Percentiles rank a stretch among this genome's conserved stretches.
Evolutionary conservation across 495 filamentous ascomycete genomes (phyloP).

Genomic region (Penicillium coffeae): DNA sequence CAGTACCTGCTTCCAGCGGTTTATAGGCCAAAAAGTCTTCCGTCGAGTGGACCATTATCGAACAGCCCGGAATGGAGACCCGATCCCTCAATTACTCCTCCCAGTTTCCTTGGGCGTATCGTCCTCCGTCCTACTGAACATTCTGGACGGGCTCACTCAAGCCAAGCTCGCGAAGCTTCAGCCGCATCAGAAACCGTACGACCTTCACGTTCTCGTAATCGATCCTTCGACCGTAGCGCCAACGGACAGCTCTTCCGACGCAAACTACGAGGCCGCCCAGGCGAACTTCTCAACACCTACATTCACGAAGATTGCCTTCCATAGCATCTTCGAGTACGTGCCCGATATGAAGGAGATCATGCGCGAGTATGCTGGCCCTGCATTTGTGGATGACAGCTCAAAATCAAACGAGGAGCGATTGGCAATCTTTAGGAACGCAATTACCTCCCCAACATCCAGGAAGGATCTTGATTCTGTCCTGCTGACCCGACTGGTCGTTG

Average conservation of each 20-base stretch:
- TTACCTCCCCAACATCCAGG: slow-evolving; percentile 69
- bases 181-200: slow-evolving; percentile 49
- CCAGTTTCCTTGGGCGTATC: slow-evolving; percentile 81
- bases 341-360: slow-evolving; percentile 28
- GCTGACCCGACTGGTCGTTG: slow-evolving; percentile 63
- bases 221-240: slow-evolving; percentile 47
- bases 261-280: slow-evolving; percentile 35
- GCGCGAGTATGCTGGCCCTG: slow-evolving; percentile 21
- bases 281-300: slow-evolving; percentile 56
- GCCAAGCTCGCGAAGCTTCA: slow-evolving; percentile 52
- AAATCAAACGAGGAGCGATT: slow-evolving; percentile 43
- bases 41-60: slow-evolving; percentile 71
- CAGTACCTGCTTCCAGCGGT: slow-evolving; percentile 74
- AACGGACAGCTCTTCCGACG: slow-evolving; percentile 17
- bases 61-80: slow-evolving; percentile 23
- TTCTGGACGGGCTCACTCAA: slow-evolving; percentile 66
- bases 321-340: slow-evolving; percentile 51
- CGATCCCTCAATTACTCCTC: slow-evolving; percentile 58
- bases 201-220: slow-evolving; percentile 63
- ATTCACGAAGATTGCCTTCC: slow-evolving; percentile 52
- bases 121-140: slow-evolving; percentile 71
- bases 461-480: slow-evolving; percentile 69
- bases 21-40: slow-evolving; percentile 68
- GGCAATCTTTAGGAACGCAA: slow-evolving; percentile 48
- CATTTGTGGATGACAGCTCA: slow-evolving; percentile 27